A percentile compares a stretch with the other conserved stretches of the same genome.
phyloP scores from a whole-genome alignment of 139 green algal species.

The Spirogloea muscicola region DNA sequence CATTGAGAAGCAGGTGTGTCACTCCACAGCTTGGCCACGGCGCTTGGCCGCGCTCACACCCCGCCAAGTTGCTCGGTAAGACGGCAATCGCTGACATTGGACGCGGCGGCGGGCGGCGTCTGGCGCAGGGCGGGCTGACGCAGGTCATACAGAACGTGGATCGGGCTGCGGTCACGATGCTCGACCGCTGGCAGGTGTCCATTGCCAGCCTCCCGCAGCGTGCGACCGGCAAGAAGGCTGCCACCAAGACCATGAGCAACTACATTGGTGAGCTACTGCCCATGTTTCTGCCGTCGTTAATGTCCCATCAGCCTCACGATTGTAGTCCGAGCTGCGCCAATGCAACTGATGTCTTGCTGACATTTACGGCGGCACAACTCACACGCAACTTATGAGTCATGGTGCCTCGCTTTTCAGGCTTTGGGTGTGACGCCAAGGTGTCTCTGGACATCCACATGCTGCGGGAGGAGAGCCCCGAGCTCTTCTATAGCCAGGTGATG shows the following conservation, averaged over 20 bases:
- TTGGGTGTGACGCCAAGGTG: constrained; percentile 50
- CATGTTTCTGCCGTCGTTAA: too few relatives aligned
- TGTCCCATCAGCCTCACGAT: too few relatives aligned
- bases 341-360: too few relatives aligned
- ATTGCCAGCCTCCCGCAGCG: constrained; percentile 4
- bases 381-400: too few relatives aligned
- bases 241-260: constrained; percentile 46
- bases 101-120: too few relatives aligned
- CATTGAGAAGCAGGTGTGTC: constrained; percentile 35
- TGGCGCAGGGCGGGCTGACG: constrained; percentile 6
- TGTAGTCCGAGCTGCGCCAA: too few relatives aligned
- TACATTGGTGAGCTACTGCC: constrained; percentile 46
- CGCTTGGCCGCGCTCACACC: too few relatives aligned
- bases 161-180: constrained; percentile 45
- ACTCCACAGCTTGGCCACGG: too few relatives aligned
- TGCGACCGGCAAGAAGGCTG: not conserved
- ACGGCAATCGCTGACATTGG: too few relatives aligned
- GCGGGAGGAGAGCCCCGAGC: constrained; percentile 55
- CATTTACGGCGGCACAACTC: too few relatives aligned
- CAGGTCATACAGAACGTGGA: constrained; percentile 62
- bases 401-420: not conserved
- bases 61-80: too few relatives aligned
- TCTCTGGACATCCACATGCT: constrained; percentile 72
- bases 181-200: constrained; percentile 69
- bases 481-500: constrained; percentile 50